Percentiles rank a stretch among this genome's conserved stretches.
phyloP scores from a whole-genome alignment of 1,284 basidiomycete genomes.

The Xerocomus cyaneibrunnescens region DNA sequence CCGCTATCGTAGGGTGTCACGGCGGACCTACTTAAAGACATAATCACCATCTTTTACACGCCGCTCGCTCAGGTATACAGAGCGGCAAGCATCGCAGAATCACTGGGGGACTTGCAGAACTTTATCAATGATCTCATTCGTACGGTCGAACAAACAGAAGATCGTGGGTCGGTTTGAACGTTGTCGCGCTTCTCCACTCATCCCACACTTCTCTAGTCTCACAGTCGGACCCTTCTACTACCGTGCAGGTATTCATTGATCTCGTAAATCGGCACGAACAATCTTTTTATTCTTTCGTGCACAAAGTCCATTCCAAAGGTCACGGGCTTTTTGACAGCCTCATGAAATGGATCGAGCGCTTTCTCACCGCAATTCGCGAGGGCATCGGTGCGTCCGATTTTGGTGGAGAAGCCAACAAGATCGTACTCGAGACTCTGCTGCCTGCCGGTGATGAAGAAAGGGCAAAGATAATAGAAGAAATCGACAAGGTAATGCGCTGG shows the following conservation, averaged over 20 bases:
- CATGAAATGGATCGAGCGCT: conserved; percentile 97
- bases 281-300: conserved; percentile 95
- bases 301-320: conserved; percentile 98
- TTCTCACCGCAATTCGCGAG: conserved; percentile 90
- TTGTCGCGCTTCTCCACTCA: conserved; percentile 8
- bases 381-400: conserved; percentile 61
- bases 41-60: conserved; percentile 98
- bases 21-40: conserved; percentile 94
- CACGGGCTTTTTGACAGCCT: conserved; percentile 91
- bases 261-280: conserved; percentile 94
- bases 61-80: conserved; percentile 98
- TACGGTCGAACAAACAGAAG: conserved; percentile 92
- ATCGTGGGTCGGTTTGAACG: conserved; percentile 55
- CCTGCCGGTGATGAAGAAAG: conserved; percentile 80
- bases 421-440: conserved; percentile 85
- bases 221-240: conserved; percentile 80
- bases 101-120: conserved; percentile 86
- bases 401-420: conserved; percentile 18
- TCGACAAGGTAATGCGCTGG: conserved; percentile 85
- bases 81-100: conserved; percentile 96
- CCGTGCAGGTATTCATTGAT: conserved; percentile 93
- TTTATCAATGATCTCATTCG: conserved; percentile 96
- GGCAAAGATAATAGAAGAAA: conserved; percentile 73
- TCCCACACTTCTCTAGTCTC: conserved; percentile 50
- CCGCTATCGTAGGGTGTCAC: conserved; percentile 73